A percentile compares a stretch with the other conserved stretches of the same genome.
Conservation (phyloP, 1,284 basidiomycete genomes). For the Cryptococcus neoformans region DNA sequence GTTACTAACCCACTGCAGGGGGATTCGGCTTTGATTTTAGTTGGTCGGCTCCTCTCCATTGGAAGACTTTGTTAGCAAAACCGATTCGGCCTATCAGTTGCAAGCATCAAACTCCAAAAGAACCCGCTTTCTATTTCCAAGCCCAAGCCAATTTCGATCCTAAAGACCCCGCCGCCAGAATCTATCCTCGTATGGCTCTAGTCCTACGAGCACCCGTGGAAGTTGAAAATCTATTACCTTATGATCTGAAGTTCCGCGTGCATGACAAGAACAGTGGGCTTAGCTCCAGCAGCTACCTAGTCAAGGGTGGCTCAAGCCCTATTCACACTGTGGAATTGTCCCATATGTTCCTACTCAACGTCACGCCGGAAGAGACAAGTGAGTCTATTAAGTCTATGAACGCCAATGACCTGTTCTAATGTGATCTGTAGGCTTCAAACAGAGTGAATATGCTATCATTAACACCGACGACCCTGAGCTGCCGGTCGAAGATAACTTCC, state of each 20-base stretch:
- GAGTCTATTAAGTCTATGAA: slow-evolving; percentile 20
- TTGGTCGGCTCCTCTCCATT: slow-evolving; percentile 85
- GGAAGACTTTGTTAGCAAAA: slow-evolving; percentile 82
- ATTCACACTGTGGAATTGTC: slow-evolving; percentile 93
- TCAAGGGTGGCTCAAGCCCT: slow-evolving; percentile 92
- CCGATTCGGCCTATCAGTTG: slow-evolving; percentile 81
- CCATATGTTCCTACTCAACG: slow-evolving; percentile 90
- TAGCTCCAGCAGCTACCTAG: slow-evolving; percentile 76
- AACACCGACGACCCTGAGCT: slow-evolving; percentile 83
- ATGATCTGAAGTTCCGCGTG: slow-evolving; percentile 91
- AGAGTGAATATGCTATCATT: slow-evolving; percentile 98
- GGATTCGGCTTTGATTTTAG: slow-evolving; percentile 63
- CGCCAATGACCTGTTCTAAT: neutral
- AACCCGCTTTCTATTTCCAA: slow-evolving; percentile 95
- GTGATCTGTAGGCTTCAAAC: slow-evolving; percentile 53
- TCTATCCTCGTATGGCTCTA: slow-evolving; percentile 80
- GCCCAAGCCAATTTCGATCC: slow-evolving; percentile 81
- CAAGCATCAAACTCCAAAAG: slow-evolving; percentile 72
- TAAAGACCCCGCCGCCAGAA: slow-evolving; percentile 64
- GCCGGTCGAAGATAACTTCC: slow-evolving; percentile 42
- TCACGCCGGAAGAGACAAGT: slow-evolving; percentile 88
- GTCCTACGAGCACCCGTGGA: slow-evolving; percentile 93
- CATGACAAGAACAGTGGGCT: slow-evolving; percentile 95
- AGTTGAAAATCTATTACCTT: slow-evolving; percentile 93
- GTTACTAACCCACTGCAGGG: slow-evolving; percentile 54